Evolutionary conservation across 768 basidiomycete genomes (phyloP).

Genomic region (Xerocomellus dryophilus): DNA sequence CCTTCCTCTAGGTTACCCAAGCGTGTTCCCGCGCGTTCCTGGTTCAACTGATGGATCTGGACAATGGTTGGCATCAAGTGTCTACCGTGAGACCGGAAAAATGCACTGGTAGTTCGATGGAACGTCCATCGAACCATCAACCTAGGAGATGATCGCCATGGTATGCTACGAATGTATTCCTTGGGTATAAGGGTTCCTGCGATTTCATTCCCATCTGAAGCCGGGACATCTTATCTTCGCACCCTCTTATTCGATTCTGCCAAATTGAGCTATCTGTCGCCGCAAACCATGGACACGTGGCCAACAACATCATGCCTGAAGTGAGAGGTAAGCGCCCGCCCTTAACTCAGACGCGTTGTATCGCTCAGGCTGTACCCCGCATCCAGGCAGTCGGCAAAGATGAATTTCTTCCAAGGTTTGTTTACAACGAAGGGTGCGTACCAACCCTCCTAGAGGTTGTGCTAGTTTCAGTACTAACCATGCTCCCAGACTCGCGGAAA

Average conservation of each 20-base stretch:
- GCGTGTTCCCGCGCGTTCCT: background rate
- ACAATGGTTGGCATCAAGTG: background rate
- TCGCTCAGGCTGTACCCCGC: background rate
- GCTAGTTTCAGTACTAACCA: background rate
- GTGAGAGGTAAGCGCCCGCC: background rate
- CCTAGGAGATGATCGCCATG: background rate
- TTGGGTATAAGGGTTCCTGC: background rate
- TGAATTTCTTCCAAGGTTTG: background rate
- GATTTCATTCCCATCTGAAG: background rate
- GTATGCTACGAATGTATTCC: background rate
- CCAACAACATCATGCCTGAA: background rate
- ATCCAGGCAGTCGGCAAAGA: background rate
- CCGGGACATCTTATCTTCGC: background rate
- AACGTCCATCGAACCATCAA: background rate
- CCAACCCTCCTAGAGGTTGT: background rate
- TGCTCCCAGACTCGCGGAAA: background rate
- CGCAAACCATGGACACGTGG: background rate
- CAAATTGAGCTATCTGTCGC: background rate
- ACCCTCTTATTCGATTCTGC: background rate
- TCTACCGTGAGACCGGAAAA: background rate
- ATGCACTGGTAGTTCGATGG: background rate
- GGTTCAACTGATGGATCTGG: too few species aligned
- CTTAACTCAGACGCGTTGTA: background rate
- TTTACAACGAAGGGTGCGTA: constrained; percentile 1
- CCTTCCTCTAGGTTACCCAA: background rate